Evolutionary conservation across 768 basidiomycete species (phyloP), one percentile per base, ranked within the genome.

Genomic region (Paxillus ammoniavirescens): DNA sequence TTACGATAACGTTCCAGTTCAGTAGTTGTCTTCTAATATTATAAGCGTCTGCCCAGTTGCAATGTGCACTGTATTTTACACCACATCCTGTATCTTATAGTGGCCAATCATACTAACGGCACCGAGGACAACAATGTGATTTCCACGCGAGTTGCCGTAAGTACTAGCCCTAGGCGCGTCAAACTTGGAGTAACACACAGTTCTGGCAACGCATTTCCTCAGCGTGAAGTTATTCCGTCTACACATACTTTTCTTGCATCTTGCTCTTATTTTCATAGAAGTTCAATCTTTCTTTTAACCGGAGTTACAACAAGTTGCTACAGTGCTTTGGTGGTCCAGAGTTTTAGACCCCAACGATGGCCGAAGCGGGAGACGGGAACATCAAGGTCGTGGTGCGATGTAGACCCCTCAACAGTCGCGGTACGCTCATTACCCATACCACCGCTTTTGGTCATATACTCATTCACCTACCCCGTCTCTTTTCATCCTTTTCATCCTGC

Each of bases 311-410:
- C 49, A 23, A 53, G 46, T 53, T 55, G 47, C 30, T 30, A 3
- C 31, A 49, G 21, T 55, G 56, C 33, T 57, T 53, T 47, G 37
- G 51, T 53, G 36, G 58, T 49, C 54, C 51, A 53, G 50, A 28
- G 40, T 55, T 59, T 52, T 65, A 61, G 48, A 53, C 52, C 46
- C 45, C 21, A 54, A 69, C 64, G 43, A 88, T 90, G 88, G 81
- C 84, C 51, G 89, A 90, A 71, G 78, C 77, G 63, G 89, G 87
- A 61, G 89, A 90, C 69, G 90, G 89, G 51, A 92, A 92, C 75
- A 92, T 92, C 80, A 92, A 92, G 77, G 90, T 93, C 72, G 89
- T 91, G 47, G 87, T 91, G 59, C 90, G 96, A 86, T 98, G 95
- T 79, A 82, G 96, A 62, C 96, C 96, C 50, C 87, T 98, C 74